A percentile compares a stretch with the other conserved stretches of the same genome.
These are phyloP conservation scores for Aspergillus eucalypticola DNA, from an alignment of 2,329 filamentous ascomycete genomes.

Conservation along the genomic window DNA sequence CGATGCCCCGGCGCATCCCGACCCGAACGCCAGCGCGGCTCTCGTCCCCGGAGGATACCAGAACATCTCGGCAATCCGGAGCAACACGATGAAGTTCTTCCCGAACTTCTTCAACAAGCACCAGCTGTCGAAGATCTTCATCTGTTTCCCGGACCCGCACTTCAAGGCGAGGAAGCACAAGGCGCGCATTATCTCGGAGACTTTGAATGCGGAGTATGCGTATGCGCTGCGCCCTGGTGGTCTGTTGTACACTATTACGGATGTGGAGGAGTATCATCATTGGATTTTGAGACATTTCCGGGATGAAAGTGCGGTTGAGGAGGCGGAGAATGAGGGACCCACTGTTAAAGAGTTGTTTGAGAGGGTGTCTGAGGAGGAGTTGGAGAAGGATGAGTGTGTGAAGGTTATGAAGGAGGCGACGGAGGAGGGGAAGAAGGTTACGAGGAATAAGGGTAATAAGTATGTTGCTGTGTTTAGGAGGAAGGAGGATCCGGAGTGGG, in stretches of 20 bases:
- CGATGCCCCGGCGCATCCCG: neutral
- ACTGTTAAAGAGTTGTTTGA: slow-evolving; percentile 69
- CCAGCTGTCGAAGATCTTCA: slow-evolving; percentile 88
- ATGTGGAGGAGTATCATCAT: slow-evolving; percentile 87
- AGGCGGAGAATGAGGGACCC: slow-evolving; percentile 83
- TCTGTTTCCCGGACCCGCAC: slow-evolving; percentile 97
- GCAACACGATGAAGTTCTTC: slow-evolving; percentile 99
- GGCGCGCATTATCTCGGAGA: slow-evolving; percentile 85
- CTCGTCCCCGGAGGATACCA: slow-evolving; percentile 61
- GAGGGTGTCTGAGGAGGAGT: slow-evolving; percentile 61
- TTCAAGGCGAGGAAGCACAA: slow-evolving; percentile 99
- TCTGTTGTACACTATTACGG: slow-evolving; percentile 92
- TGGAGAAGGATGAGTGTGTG: slow-evolving; percentile 60
- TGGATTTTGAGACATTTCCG: slow-evolving; percentile 93
- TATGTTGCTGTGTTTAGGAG: slow-evolving; percentile 87
- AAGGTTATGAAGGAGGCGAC: slow-evolving; percentile 72
- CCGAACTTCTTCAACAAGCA: slow-evolving; percentile 87
- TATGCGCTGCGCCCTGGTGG: slow-evolving; percentile 82
- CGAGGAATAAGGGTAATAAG: slow-evolving; percentile 84
- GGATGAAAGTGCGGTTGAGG: slow-evolving; percentile 58
- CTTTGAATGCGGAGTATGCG: slow-evolving; percentile 89
- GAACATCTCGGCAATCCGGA: slow-evolving; percentile 84
- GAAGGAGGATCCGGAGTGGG: slow-evolving; percentile 75
- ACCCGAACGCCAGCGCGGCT: slow-evolving; percentile 5
- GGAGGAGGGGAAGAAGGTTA: slow-evolving; percentile 96